Conservation (phyloP, 805 yeast species). For the Starmerella geochares region DNA sequence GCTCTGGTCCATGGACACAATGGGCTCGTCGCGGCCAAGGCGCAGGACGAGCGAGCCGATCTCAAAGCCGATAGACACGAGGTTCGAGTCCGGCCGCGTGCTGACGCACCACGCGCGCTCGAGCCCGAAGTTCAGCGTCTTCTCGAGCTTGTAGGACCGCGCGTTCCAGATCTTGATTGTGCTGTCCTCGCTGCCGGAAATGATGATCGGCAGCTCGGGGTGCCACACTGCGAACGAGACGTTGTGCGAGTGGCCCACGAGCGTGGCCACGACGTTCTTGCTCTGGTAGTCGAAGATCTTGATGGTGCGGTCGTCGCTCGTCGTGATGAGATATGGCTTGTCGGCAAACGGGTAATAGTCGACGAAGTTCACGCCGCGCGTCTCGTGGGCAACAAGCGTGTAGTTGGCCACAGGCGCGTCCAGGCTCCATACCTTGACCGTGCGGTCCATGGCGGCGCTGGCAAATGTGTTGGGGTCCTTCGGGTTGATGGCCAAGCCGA, state of each 20-base stretch:
- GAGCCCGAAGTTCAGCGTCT: constrained; percentile 77
- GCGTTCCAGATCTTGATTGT: constrained; percentile 92
- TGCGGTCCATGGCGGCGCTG: constrained; percentile 89
- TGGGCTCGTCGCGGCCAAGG: constrained; percentile 89
- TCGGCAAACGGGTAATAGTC: constrained; percentile 96
- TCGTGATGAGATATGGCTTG: constrained; percentile 86
- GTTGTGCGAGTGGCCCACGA: constrained; percentile 87
- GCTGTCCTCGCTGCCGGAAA: constrained; percentile 96
- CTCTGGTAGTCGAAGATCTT: constrained; percentile 97
- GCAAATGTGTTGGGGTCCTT: constrained; percentile 97
- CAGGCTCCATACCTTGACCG: constrained; percentile 93
- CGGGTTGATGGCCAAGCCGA: constrained; percentile 92
- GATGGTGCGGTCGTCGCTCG: constrained; percentile 82
- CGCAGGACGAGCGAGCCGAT: constrained; percentile 84
- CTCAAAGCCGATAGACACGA: constrained; percentile 88
- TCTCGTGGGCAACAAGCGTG: constrained; percentile 81
- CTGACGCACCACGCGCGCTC: constrained; percentile 97
- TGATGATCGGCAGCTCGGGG: constrained; percentile 88
- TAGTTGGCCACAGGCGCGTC: constrained; percentile 82
- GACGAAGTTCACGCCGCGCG: constrained; percentile 89
- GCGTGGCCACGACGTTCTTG: constrained; percentile 84
- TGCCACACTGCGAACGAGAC: constrained; percentile 97
- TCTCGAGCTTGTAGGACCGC: constrained; percentile 85
- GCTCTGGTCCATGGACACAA: constrained; percentile 81
- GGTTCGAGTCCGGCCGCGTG: constrained; percentile 59